phyloP scores from a whole-genome alignment of 176 grass and related monocot genomes.

The Cymbopogon citratus region DNA sequence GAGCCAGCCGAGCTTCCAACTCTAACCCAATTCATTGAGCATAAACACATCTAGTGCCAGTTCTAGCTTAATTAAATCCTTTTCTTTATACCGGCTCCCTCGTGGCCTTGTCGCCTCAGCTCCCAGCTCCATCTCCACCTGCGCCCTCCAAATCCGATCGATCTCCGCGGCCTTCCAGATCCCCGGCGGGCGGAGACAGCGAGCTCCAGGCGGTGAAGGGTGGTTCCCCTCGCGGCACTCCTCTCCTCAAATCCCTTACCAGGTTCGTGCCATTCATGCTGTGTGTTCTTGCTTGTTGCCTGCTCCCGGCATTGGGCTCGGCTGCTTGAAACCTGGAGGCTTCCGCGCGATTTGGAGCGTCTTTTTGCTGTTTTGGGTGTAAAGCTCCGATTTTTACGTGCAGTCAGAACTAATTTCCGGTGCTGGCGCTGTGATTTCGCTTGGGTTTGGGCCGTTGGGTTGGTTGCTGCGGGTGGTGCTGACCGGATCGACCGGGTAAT shows the following conservation, averaged over 20 bases:
- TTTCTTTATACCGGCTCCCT: conserved; percentile 20
- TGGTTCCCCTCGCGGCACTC: background rate
- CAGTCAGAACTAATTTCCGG: background rate
- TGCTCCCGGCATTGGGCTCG: conserved; percentile 26
- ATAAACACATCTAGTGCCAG: background rate
- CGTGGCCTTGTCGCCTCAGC: background rate
- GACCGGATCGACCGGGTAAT: conserved; percentile 29
- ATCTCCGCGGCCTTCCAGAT: conserved; percentile 31
- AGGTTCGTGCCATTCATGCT: background rate
- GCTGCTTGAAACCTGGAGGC: background rate
- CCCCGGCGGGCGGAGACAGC: conserved; percentile 8
- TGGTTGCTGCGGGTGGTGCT: background rate
- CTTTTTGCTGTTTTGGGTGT: background rate
- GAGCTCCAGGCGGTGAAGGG: background rate
- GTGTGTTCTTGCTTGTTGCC: background rate
- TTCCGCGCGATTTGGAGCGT: background rate
- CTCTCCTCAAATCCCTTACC: background rate
- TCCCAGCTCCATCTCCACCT: background rate
- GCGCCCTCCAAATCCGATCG: conserved; percentile 26
- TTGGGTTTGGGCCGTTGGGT: background rate
- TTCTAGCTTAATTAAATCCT: conserved; percentile 25
- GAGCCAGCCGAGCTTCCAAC: background rate
- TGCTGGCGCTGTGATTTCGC: background rate
- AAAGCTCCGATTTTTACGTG: conserved; percentile 13
- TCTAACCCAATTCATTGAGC: background rate